Base-by-base conservation (phyloP, 2,329 filamentous ascomycete genomes). In the Polytolypa hystricis region DNA sequence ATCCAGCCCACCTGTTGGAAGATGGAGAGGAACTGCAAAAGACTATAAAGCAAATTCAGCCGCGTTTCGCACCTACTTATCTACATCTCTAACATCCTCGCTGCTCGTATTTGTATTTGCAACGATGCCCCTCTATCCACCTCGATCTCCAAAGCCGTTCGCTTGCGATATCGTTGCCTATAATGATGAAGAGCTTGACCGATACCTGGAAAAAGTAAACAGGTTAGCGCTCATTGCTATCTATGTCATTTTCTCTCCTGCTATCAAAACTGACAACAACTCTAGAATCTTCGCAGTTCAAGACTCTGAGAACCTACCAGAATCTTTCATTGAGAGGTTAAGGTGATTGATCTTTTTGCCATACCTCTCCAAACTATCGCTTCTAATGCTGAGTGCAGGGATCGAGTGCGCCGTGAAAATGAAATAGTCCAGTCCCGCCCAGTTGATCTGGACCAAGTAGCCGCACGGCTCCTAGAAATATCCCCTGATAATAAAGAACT, bases 361-460 rank as follows among this genome's bases (percentile, higher is more conserved):
- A 4, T 12, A 8, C 5, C 19, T 16, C 4, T 20, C 7, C n/a
- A 10, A 1, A 3, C 15, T 20, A n/a, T n/a, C n/a, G 10, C 19
- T 2, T 5, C 20, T 33, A 10, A 14, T 23, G n/a, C 12, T 15
- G 10, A 15, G 7, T 25, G 11, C n/a, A 33, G 31, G 14, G 31
- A 33, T 8, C 18, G 19, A 9, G 31, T 15, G 9, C n/a, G 4
- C n/a, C 4, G 6, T 10, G 12, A 2, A n/a, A 16, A 15, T 5
- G 19, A 21, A 15, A n/a, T n/a, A n/a, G n/a, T n/a, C n/a, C n/a
- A n/a, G n/a, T n/a, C n/a, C n/a, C n/a, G n/a, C n/a, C 19, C 31
- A 19, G 20, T 33, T 5, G 31, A 33, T 20, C 20, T 25, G 19
- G 31, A 33, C n/a, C 31, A 33, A 33, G 31, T 33, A 23, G 19